Conservation (phyloP, 108 stramenopile species). For the Conticribra weissflogii region DNA sequence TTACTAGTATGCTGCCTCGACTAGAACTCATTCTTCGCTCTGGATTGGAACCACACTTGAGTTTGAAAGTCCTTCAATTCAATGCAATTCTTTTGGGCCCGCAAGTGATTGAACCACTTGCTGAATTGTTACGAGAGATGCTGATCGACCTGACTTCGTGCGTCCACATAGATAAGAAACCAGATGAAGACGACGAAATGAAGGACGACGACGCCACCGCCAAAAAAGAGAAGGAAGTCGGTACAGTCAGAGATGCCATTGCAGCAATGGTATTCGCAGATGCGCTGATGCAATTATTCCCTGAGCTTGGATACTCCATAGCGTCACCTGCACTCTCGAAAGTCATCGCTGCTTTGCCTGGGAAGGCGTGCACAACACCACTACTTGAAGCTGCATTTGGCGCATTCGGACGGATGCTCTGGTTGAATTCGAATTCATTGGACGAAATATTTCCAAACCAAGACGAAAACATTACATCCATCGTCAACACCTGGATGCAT, state of each 20-base stretch:
- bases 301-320: conserved; percentile 30
- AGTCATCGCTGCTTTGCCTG: conserved; percentile 15
- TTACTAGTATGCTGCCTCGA: conserved; percentile 42
- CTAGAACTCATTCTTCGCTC: conserved; percentile 31
- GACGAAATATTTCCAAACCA: conserved; percentile 36
- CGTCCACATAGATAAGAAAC: conserved; percentile 19
- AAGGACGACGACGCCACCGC: conserved; percentile 22
- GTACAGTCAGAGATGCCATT: conserved; percentile 34
- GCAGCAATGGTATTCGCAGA: conserved; percentile 34
- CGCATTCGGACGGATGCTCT: conserved; percentile 34
- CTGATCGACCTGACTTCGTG: conserved; percentile 36
- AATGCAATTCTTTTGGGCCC: conserved; percentile 37
- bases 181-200: conserved; percentile 9
- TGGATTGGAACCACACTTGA: conserved; percentile 35
- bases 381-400: conserved; percentile 22
- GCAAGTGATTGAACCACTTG: conserved; percentile 35
- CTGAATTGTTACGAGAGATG: conserved; percentile 22
- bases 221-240: conserved; percentile 16
- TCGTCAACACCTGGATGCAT: conserved; percentile 25
- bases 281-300: conserved; percentile 39
- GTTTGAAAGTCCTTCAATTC: conserved; percentile 42
- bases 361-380: conserved; percentile 17
- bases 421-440: conserved; percentile 27
- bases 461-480: conserved; percentile 19
- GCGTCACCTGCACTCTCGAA: conserved; percentile 25